These are phyloP conservation scores for Dactylella cylindrospora DNA, from an alignment of 2,329 filamentous ascomycete genomes.

Conservation along the genomic window DNA sequence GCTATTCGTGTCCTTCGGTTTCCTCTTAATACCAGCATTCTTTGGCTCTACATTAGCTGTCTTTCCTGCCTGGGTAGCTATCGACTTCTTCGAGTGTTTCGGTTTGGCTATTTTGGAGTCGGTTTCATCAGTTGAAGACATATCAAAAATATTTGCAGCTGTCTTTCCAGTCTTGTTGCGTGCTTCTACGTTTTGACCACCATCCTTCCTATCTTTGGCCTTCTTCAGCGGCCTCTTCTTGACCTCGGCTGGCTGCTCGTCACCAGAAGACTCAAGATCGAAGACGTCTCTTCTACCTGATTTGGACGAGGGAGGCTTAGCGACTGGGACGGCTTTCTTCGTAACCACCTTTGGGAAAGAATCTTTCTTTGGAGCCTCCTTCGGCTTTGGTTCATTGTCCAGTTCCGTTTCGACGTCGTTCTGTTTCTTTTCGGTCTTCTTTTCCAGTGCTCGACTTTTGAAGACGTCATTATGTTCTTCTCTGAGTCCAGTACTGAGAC, in stretches of 20 bases:
- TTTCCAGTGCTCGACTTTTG: constrained; percentile 35
- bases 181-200: too few relatives aligned
- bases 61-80: constrained; percentile 2
- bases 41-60: too few relatives aligned
- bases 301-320: constrained; percentile 1
- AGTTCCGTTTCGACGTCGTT: background rate
- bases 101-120: background rate
- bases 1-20: background rate
- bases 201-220: background rate
- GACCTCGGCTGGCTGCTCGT: constrained; percentile 4
- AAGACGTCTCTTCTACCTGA: constrained; percentile 13
- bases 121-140: background rate
- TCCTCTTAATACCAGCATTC: too few relatives aligned
- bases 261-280: constrained; percentile 26
- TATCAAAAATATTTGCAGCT: too few relatives aligned
- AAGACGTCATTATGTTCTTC: constrained; percentile 42
- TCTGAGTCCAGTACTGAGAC: constrained; percentile 25
- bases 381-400: background rate
- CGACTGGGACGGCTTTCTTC: background rate
- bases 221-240: background rate
- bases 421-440: constrained; percentile 13
- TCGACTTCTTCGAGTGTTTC: background rate
- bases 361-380: background rate
- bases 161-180: too few relatives aligned
- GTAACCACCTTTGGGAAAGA: background rate